Evolutionary conservation across 225 moss, liverwort and hornwort species (phyloP).

Genomic region (Straminergon stramineum): DNA sequence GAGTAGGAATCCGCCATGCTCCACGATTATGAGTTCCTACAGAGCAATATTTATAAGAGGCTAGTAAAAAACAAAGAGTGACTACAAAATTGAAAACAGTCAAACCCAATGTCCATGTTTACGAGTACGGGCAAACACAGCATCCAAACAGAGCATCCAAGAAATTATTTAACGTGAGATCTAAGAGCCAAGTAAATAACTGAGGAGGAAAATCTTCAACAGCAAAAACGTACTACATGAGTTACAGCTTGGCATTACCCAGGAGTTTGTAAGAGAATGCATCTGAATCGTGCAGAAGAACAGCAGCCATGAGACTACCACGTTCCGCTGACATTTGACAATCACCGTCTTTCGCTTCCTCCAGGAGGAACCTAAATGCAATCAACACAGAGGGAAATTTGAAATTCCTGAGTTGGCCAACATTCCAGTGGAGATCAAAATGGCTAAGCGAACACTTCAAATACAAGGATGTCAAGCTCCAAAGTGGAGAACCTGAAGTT

Average conservation of each 20-base stretch:
- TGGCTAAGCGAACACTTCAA: neutral
- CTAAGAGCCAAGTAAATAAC: neutral
- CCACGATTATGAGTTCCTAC: slow-evolving; percentile 25
- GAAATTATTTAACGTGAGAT: neutral
- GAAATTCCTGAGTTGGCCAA: neutral
- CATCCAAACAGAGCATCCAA: neutral
- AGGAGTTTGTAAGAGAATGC: slow-evolving; percentile 62
- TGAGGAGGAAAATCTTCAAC: neutral
- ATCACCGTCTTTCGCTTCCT: slow-evolving; percentile 26
- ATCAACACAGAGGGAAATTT: neutral
- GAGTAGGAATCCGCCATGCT: slow-evolving; percentile 36
- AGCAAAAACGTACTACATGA: neutral
- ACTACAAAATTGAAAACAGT: neutral
- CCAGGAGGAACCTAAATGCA: slow-evolving; percentile 48
- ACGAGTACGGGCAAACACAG: neutral
- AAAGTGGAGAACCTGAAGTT: neutral
- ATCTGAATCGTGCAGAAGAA: slow-evolving; percentile 64
- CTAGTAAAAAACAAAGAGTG: neutral
- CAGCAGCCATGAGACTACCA: slow-evolving; percentile 69
- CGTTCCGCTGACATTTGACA: slow-evolving; percentile 24
- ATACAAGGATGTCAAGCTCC: neutral
- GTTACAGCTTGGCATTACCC: slow-evolving; percentile 5
- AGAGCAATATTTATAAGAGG: neutral
- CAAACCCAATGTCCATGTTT: neutral
- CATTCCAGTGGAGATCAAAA: neutral